A percentile compares a stretch with the other conserved stretches of the same genome.
phyloP scores from a whole-genome alignment of 148 eudicot genomes.

The Heliamphora exappendiculata region DNA sequence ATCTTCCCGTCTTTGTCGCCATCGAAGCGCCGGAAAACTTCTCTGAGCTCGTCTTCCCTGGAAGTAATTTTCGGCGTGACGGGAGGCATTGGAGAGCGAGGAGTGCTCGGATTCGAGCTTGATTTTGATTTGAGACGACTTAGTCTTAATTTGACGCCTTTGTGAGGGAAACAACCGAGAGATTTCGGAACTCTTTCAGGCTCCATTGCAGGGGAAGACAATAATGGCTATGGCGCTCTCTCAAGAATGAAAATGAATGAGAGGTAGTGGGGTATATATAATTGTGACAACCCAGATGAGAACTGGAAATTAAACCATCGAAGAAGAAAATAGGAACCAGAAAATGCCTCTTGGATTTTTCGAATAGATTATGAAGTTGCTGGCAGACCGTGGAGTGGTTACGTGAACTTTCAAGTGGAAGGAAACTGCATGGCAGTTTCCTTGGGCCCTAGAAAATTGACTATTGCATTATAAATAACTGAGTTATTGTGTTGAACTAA shows the following conservation, averaged over 20 bases:
- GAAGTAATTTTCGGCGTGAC: conserved; percentile 13
- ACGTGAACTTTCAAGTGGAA: conserved; percentile 10
- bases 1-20: conserved; percentile 55
- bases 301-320: not conserved
- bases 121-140: conserved; percentile 22
- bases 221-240: not conserved
- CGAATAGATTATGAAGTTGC: no score
- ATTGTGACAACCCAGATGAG: not conserved
- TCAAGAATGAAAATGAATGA: not conserved
- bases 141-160: conserved; percentile 23
- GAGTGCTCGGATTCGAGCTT: conserved; percentile 22
- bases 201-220: conserved; percentile 20
- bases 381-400: not conserved
- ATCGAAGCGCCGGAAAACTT: conserved; percentile 58
- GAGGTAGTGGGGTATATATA: conserved; percentile 10
- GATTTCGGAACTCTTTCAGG: conserved; percentile 23
- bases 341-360: no score
- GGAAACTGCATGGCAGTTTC: conserved; percentile 73
- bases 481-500: no score
- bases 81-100: conserved; percentile 22
- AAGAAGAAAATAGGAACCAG: not conserved
- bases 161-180: conserved; percentile 35
- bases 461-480: no score
- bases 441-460: not conserved
- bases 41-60: conserved; percentile 49